Evolutionary conservation across 495 filamentous ascomycete species (phyloP), one percentile per base, ranked within the genome.

Genomic region (Friedmanniomyces endolithicus): DNA sequence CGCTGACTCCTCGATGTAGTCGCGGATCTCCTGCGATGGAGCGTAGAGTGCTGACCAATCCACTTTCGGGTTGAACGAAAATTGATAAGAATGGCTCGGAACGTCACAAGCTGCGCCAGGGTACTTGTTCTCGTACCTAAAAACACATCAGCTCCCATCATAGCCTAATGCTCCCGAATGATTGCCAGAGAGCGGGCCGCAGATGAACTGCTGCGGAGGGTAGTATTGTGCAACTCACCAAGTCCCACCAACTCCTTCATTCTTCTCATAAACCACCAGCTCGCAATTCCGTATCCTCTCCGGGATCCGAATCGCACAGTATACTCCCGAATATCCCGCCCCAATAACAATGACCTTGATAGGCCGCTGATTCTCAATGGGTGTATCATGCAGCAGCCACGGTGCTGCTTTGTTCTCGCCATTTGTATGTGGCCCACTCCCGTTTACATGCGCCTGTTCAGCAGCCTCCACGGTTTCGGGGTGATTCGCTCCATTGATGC

Each of bases 91-190:
- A 53, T 63, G 57, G 52, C 59, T 57, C 24, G 68, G 66, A 12
- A 70, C 58, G 47, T 68, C 66, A 44, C 68, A 67, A 17, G 75
- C 75, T n/a, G 81, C 79, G 19, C 83, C 83, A 0, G 82, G 81
- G 63, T 88, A 87, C 55, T 73, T 70, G 51, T 87, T 86, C 65
- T 85, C 82, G 41, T 77, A 79, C 83, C 84, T 62, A n/a, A n/a
- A n/a, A n/a, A n/a, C n/a, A n/a, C n/a, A n/a, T n/a, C n/a, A n/a
- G n/a, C n/a, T n/a, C n/a, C n/a, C n/a, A n/a, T n/a, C n/a, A n/a
- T n/a, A n/a, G n/a, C n/a, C n/a, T n/a, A n/a, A n/a, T n/a, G n/a
- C n/a, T n/a, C n/a, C n/a, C n/a, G n/a, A n/a, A n/a, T n/a, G n/a
- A n/a, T n/a, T n/a, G n/a, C n/a, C n/a, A n/a, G n/a, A n/a, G n/a